A percentile compares a stretch with the other conserved stretches of the same genome.
phyloP scores from a whole-genome alignment of 768 basidiomycete species.

The Candolleomyces aberdarensis region DNA sequence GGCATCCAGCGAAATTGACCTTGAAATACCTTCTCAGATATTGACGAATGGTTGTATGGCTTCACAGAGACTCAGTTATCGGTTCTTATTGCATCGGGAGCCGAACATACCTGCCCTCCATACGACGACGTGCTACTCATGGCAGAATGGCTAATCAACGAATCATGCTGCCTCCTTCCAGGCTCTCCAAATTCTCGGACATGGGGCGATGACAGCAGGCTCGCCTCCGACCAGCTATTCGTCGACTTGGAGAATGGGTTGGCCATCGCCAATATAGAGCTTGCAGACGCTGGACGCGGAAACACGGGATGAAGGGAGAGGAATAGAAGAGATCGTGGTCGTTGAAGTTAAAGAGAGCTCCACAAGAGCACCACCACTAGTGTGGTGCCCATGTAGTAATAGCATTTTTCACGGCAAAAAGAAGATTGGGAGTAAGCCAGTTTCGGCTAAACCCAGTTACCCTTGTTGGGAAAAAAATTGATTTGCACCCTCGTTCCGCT shows the following conservation, averaged over 20 bases:
- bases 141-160: neutral
- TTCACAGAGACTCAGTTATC: neutral
- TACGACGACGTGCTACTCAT: neutral
- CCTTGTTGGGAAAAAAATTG: too few relatives aligned
- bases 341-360: too few relatives aligned
- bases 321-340: too few relatives aligned
- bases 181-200: neutral
- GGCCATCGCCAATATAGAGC: neutral
- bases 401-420: too few relatives aligned
- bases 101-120: neutral
- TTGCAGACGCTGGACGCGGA: too few relatives aligned
- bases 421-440: too few relatives aligned
- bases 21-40: neutral
- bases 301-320: neutral
- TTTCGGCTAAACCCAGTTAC: too few relatives aligned
- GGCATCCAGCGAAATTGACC: too few relatives aligned
- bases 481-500: too few relatives aligned
- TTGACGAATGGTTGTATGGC: neutral
- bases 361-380: too few relatives aligned
- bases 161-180: neutral
- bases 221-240: neutral
- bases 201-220: neutral
- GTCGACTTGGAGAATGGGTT: neutral
- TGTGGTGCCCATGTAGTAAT: too few relatives aligned
- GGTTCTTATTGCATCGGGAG: neutral